Evolutionary conservation across 805 yeast species (phyloP), one percentile per base, ranked within the genome.

Genomic region (Starmerella scarabaei): DNA sequence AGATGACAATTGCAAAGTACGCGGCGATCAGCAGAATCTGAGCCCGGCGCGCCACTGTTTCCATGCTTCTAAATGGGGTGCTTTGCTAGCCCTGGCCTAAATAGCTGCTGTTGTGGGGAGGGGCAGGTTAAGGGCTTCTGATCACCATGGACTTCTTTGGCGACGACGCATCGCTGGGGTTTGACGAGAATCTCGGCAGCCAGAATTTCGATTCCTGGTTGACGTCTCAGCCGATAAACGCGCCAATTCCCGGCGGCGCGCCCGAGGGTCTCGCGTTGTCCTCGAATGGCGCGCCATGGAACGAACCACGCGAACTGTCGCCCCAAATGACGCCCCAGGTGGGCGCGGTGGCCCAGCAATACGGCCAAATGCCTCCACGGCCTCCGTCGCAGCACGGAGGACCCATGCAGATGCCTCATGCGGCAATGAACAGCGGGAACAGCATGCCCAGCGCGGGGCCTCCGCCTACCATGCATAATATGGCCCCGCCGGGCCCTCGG

Each of bases 191-290:
- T 19, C 30, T 42, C 15, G 39, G 38, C 20, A 41, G 23, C 21
- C 45, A 48, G 27, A 51, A 47, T 26, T 37, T 48, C 38, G 38
- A 27, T 19, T 19, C 31, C 12, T 47, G 49, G 49, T 39, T 44
- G 21, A 38, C 38, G 23, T 21, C 45, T 12, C 43, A 40, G 30
- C 27, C 35, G 18, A 26, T 36, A 16, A 24, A 8, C 19, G 28
- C 44, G 14, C 26, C 36, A 12, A 11, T 20, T 16, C 5, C 14
- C 30, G 26, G 15, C 35, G 11, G 21, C 20, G 14, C n/a, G 21
- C 19, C 6, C 21, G 15, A n/a, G n/a, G n/a, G n/a, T n/a, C n/a
- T n/a, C n/a, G n/a, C n/a, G n/a, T n/a, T n/a, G n/a, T n/a, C n/a
- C n/a, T n/a, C n/a, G n/a, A n/a, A n/a, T n/a, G n/a, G n/a, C n/a